Conservation (phyloP, 306 rosid species). For the Arachis stenosperma region DNA sequence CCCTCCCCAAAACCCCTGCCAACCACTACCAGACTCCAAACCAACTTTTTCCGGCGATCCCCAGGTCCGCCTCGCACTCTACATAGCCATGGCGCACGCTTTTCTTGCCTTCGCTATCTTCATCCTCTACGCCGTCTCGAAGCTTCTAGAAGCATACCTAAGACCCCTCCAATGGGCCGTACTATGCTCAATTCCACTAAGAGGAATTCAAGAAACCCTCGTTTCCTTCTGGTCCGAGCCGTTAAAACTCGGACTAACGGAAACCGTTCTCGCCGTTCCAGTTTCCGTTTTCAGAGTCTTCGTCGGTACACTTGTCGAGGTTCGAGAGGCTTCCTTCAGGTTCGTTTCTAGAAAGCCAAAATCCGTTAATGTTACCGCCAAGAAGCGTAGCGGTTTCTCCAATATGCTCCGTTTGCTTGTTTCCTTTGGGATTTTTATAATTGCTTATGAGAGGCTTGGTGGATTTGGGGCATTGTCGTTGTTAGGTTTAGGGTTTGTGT, state of each 20-base stretch:
- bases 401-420: constrained; percentile 75
- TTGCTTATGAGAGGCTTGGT: constrained; percentile 78
- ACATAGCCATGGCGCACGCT: constrained; percentile 95
- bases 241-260: constrained; percentile 72
- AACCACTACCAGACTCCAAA: constrained; percentile 41
- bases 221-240: constrained; percentile 84
- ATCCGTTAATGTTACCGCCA: constrained; percentile 30
- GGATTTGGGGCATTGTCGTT: constrained; percentile 61
- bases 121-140: constrained; percentile 61
- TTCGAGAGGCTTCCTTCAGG: constrained; percentile 56
- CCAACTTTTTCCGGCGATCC: constrained; percentile 68
- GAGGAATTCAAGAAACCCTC: constrained; percentile 77
- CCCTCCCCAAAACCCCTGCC: constrained; percentile 2
- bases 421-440: constrained; percentile 73
- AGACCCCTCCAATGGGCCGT: constrained; percentile 95
- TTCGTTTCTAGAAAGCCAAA: constrained; percentile 61
- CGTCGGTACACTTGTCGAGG: constrained; percentile 78
- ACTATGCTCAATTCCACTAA: constrained; percentile 83
- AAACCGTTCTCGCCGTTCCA: constrained; percentile 80
- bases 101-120: constrained; percentile 82
- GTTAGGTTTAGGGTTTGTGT: constrained; percentile 64
- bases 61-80: constrained; percentile 84
- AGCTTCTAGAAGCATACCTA: constrained; percentile 76
- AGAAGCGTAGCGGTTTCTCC: constrained; percentile 63
- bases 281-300: constrained; percentile 70